Evolutionary conservation across 805 yeast genomes (phyloP).

Genomic region (Candida nanaspora): DNA sequence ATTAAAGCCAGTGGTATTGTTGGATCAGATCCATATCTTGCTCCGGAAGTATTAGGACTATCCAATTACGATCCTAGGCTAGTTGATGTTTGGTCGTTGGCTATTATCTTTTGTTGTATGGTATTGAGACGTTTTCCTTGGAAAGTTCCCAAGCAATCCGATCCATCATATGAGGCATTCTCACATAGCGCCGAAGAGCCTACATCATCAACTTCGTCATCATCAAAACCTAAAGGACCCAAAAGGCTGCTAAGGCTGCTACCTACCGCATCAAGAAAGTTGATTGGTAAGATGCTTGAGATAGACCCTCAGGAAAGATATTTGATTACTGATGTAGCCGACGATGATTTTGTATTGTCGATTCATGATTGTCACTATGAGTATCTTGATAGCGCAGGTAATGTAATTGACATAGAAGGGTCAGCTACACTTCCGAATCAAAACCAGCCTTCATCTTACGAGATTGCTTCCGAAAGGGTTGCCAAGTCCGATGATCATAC

Average conservation of each 20-base stretch:
- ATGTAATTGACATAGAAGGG: too few species aligned
- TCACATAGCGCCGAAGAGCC: slow-evolving; percentile 18
- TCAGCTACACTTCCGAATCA: too few species aligned
- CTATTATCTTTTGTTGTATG: slow-evolving; percentile 90
- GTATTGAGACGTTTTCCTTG: slow-evolving; percentile 84
- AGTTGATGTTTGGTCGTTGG: slow-evolving; percentile 90
- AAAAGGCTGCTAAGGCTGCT: slow-evolving; percentile 62
- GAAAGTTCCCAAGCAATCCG: slow-evolving; percentile 81
- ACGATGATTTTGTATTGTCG: slow-evolving; percentile 49
- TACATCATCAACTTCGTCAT: not conserved
- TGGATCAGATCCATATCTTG: slow-evolving; percentile 93
- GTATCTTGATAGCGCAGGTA: slow-evolving; percentile 12
- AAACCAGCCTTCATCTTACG: not conserved
- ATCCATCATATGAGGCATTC: slow-evolving; percentile 69
- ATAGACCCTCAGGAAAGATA: slow-evolving; percentile 54
- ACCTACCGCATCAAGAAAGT: slow-evolving; percentile 56
- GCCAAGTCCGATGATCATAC: slow-evolving; percentile 35
- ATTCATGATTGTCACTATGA: slow-evolving; percentile 48
- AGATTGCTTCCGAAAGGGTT: slow-evolving; percentile 6
- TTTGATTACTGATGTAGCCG: slow-evolving; percentile 46
- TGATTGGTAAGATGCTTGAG: slow-evolving; percentile 60
- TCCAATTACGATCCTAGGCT: slow-evolving; percentile 73
- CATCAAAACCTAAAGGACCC: slow-evolving; percentile 43
- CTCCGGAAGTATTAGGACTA: slow-evolving; percentile 74
- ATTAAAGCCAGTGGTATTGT: slow-evolving; percentile 78